A percentile compares a stretch with the other conserved stretches of the same genome.
Conservation (phyloP, 148 eudicot genomes). For the Chenopodium berlandieri region DNA sequence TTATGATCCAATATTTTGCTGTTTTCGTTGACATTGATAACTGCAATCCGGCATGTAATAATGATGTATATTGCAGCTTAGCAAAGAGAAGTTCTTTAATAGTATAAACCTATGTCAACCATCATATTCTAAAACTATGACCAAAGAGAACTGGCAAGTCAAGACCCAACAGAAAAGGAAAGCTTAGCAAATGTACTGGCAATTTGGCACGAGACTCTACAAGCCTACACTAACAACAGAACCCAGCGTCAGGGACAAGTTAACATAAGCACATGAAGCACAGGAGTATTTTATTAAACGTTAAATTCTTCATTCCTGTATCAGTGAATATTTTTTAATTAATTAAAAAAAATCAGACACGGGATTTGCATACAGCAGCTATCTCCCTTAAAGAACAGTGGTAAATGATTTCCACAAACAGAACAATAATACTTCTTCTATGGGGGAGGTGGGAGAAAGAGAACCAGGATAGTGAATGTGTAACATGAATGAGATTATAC, state of each 20-base stretch:
- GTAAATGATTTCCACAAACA: background rate
- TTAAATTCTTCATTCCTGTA: background rate
- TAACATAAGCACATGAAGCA: background rate
- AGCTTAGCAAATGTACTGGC: background rate
- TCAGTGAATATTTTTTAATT: background rate
- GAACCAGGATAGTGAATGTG: background rate
- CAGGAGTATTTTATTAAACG: background rate
- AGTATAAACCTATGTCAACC: background rate
- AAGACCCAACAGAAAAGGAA: background rate
- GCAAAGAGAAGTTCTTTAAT: background rate
- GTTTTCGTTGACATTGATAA: background rate
- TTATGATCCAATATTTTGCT: background rate
- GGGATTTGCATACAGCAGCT: background rate
- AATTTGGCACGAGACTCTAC: background rate
- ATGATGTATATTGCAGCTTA: background rate
- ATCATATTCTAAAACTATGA: background rate
- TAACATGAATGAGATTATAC: background rate
- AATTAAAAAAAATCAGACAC: background rate
- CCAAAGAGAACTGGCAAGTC: too few species aligned
- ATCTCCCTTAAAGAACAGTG: background rate
- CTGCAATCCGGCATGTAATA: background rate
- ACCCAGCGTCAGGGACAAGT: background rate
- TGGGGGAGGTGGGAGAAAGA: too few species aligned
- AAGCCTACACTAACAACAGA: background rate
- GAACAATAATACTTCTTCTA: too few species aligned